A percentile compares a stretch with the other conserved stretches of the same genome.
Conservation (phyloP, 768 basidiomycete genomes). For the Tephrocybe sp. region DNA sequence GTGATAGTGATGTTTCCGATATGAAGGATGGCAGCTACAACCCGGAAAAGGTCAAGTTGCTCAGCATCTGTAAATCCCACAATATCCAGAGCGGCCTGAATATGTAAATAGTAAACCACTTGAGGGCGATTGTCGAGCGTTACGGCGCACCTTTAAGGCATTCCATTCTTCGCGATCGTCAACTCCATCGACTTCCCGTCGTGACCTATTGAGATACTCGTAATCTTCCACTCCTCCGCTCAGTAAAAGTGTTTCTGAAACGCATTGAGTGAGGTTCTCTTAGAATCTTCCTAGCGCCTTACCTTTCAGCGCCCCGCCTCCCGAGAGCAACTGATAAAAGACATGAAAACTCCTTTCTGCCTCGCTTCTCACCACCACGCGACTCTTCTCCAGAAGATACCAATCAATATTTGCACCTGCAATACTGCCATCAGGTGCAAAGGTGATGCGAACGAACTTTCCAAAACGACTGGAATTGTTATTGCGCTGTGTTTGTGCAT, state of each 20-base stretch:
- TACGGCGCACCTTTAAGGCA: slow-evolving; percentile 56
- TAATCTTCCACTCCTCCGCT: slow-evolving; percentile 76
- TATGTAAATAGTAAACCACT: background rate
- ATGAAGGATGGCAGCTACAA: slow-evolving; percentile 91
- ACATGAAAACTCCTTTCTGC: slow-evolving; percentile 95
- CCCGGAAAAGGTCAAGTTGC: slow-evolving; percentile 90
- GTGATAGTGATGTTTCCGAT: slow-evolving; percentile 90
- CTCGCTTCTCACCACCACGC: slow-evolving; percentile 84
- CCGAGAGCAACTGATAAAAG: slow-evolving; percentile 90
- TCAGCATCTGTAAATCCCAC: slow-evolving; percentile 86
- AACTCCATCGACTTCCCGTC: slow-evolving; percentile 92
- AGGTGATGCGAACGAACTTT: slow-evolving; percentile 95
- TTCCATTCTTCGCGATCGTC: slow-evolving; percentile 91
- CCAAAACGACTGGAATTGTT: slow-evolving; percentile 99
- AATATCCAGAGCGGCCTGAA: slow-evolving; percentile 75
- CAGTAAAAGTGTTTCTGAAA: slow-evolving; percentile 68
- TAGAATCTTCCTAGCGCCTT: slow-evolving; percentile 11
- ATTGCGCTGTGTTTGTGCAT: slow-evolving; percentile 96
- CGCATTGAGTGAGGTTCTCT: background rate
- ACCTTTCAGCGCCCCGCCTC: slow-evolving; percentile 72
- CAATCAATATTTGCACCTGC: slow-evolving; percentile 98
- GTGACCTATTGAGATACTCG: slow-evolving; percentile 86
- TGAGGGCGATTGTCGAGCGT: background rate
- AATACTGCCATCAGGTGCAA: slow-evolving; percentile 90
- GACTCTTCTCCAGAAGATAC: slow-evolving; percentile 97